Evolutionary conservation across 331 rosid genomes (phyloP).

Genomic region (Stylosanthes scabra): DNA sequence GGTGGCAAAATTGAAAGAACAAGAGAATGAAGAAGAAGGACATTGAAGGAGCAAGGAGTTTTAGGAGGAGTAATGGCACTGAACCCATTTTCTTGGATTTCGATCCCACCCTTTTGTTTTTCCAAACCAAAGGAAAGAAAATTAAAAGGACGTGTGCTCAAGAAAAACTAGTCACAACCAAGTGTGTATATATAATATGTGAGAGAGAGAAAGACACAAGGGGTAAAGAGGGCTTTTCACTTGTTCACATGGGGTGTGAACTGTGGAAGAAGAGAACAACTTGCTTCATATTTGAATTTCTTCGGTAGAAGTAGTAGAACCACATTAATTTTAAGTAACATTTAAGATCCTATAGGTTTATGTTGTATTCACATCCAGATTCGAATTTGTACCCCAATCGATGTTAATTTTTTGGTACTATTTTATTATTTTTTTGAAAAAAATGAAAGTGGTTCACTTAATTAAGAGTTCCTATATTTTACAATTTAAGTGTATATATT

Average conservation of each 20-base stretch:
- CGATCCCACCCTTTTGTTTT: conserved; percentile 34
- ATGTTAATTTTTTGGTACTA: too few species aligned
- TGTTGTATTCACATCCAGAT: too few species aligned
- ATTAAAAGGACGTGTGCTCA: conserved; percentile 40
- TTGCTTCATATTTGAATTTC: neutral
- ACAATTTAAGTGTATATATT: too few species aligned
- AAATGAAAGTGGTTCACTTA: too few species aligned
- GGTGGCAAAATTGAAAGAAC: conserved; percentile 46
- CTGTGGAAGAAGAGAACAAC: conserved; percentile 5
- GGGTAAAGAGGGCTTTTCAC: conserved; percentile 31
- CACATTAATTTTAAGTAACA: too few species aligned
- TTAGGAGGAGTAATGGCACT: conserved; percentile 5
- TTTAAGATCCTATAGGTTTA: too few species aligned
- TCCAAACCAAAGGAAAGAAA: conserved; percentile 12
- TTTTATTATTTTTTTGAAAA: too few species aligned
- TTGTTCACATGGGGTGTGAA: conserved; percentile 44
- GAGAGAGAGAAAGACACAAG: conserved; percentile 20
- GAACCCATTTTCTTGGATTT: conserved; percentile 74
- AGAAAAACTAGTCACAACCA: conserved; percentile 38
- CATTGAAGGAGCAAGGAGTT: conserved; percentile 35
- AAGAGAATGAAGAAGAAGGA: conserved; percentile 42
- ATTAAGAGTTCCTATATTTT: too few species aligned
- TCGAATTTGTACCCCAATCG: too few species aligned
- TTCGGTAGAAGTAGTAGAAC: too few species aligned
- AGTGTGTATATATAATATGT: conserved; percentile 55